phyloP scores from a whole-genome alignment of 2,329 filamentous ascomycete species.

The Talaromyces islandicus region DNA sequence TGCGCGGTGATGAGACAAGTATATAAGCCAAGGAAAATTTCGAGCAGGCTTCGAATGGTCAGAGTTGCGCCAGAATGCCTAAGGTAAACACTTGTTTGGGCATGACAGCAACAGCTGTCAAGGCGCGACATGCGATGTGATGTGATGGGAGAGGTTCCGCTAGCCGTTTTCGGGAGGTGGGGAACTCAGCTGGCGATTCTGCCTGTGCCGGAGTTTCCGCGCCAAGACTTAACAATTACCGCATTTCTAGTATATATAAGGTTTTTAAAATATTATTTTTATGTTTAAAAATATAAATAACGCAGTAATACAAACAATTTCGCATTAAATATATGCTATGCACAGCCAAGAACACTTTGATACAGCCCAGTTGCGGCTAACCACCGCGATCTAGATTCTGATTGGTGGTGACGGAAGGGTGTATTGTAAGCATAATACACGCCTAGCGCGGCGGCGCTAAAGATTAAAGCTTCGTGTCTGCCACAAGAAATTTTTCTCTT shows the following conservation, averaged over 20 bases:
- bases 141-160: constrained; percentile 3
- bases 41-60: background rate
- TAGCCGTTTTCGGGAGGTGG: constrained; percentile 6
- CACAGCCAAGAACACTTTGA: background rate
- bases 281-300: background rate
- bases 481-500: background rate
- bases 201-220: background rate
- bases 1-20: background rate
- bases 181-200: background rate
- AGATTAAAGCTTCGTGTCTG: background rate
- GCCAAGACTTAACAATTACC: background rate
- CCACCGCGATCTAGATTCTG: background rate
- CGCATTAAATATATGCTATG: background rate
- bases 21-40: background rate
- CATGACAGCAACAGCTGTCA: background rate
- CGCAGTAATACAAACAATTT: background rate
- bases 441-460: background rate
- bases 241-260: background rate
- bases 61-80: background rate
- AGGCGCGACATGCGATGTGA: constrained; percentile 7
- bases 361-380: background rate
- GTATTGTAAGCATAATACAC: background rate
- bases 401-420: background rate
- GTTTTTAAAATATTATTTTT: background rate
- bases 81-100: background rate